These are phyloP conservation scores for Aplosporella prunicola DNA, from an alignment of 2,329 filamentous ascomycete genomes.

Conservation along the genomic window DNA sequence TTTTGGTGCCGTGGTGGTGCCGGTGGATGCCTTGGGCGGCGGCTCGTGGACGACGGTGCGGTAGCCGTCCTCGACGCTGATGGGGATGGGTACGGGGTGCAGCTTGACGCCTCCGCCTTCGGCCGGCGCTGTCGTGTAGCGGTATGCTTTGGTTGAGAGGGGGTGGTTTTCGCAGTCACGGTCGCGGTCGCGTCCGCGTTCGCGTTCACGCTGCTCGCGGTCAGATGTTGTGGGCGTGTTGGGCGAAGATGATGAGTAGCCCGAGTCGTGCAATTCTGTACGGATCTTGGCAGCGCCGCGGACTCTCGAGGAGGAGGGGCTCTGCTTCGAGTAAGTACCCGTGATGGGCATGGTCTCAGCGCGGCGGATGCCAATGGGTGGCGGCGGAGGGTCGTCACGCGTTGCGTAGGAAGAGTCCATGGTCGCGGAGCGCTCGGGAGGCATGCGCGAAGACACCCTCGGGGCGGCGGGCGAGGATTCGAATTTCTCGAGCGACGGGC, in stretches of 20 bases:
- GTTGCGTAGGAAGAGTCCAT: conserved; percentile 19
- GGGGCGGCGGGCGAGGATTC: conserved; percentile 27
- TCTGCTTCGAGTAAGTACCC: conserved; percentile 19
- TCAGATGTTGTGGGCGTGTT: conserved; percentile 19
- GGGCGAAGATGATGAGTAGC: conserved; percentile 16
- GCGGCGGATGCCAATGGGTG: conserved; percentile 29
- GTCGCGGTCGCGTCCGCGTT: conserved; percentile 18
- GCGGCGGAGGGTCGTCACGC: conserved; percentile 24
- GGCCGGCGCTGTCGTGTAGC: conserved; percentile 20
- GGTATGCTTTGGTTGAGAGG: conserved; percentile 19
- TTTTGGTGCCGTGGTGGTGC: no score
- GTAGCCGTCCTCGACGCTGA: conserved; percentile 14
- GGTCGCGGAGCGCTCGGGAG: conserved; percentile 23
- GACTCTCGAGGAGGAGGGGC: conserved; percentile 17
- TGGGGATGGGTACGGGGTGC: no score
- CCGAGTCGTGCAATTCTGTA: conserved; percentile 19
- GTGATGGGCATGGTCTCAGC: conserved; percentile 35
- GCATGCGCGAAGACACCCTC: conserved; percentile 19
- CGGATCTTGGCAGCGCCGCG: conserved; percentile 26
- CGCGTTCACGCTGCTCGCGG: conserved; percentile 14
- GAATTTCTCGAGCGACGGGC: conserved; percentile 30
- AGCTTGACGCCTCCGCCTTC: conserved; percentile 17
- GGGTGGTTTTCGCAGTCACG: conserved; percentile 14
- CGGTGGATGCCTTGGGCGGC: background rate
- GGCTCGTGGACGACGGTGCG: conserved; percentile 27